phyloP scores from a whole-genome alignment of 495 filamentous ascomycete genomes.

The Aspergillus taichungensis region DNA sequence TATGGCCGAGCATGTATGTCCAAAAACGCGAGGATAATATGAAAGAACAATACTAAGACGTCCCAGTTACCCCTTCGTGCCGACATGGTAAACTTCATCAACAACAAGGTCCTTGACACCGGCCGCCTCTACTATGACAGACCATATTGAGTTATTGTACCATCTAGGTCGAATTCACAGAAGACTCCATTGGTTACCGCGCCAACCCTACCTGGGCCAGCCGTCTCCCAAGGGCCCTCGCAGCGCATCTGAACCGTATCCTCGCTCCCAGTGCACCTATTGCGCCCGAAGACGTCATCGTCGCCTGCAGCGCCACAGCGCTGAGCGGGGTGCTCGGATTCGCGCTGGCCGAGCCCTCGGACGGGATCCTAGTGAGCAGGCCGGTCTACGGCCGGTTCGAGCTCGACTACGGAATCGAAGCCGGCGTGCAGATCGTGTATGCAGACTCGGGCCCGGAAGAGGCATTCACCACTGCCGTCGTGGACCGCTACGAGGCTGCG shows the following conservation, averaged over 20 bases:
- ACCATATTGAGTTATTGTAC: too few species aligned
- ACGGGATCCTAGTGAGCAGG: constrained; percentile 34
- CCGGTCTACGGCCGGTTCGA: constrained; percentile 36
- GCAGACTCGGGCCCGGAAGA: constrained; percentile 22
- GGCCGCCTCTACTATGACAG: too few species aligned
- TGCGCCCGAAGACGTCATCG: constrained; percentile 23
- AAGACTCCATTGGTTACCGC: constrained; percentile 23
- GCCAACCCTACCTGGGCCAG: constrained; percentile 19
- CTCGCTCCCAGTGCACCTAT: constrained; percentile 27
- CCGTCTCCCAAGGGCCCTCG: constrained; percentile 22
- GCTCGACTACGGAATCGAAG: constrained; percentile 28
- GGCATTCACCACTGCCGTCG: constrained; percentile 17
- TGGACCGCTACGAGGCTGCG: constrained; percentile 25
- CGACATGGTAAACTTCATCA: constrained; percentile 25
- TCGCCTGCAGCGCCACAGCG: constrained; percentile 28
- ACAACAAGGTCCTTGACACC: constrained; percentile 16
- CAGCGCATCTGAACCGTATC: constrained; percentile 28
- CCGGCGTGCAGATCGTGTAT: constrained; percentile 27
- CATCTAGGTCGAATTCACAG: constrained; percentile 18
- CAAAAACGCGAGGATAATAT: not conserved
- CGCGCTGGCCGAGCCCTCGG: constrained; percentile 34
- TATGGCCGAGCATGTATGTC: constrained; percentile 26
- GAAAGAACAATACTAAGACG: not conserved
- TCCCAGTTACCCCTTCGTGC: constrained; percentile 18
- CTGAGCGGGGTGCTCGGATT: constrained; percentile 30